These are phyloP conservation scores for Entomortierella parvispora DNA, from an alignment of 192 early-diverging fungal species.

Conservation along the genomic window DNA sequence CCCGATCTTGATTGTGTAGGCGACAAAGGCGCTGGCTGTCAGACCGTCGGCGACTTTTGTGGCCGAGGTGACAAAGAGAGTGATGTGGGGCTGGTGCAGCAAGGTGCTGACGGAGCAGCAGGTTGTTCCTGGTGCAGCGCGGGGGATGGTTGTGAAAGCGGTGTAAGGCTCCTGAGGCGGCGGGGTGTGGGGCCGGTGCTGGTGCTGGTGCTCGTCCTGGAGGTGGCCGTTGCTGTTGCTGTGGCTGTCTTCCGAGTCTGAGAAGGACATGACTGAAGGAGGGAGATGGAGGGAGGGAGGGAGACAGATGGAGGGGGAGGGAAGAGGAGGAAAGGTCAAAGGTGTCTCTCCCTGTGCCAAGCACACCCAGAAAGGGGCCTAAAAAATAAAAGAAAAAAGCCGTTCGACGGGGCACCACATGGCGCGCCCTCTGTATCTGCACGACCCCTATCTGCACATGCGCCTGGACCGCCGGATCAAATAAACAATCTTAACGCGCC, in stretches of 20 bases:
- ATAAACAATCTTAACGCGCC: background rate
- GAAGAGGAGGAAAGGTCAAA: background rate
- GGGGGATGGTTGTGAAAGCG: slow-evolving; percentile 48
- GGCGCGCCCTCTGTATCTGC: background rate
- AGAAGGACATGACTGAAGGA: slow-evolving; percentile 27
- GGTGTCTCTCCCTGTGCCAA: background rate
- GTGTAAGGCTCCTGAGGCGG: slow-evolving; percentile 25
- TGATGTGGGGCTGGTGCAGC: slow-evolving; percentile 45
- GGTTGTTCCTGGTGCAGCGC: slow-evolving; percentile 34
- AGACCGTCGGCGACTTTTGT: slow-evolving; percentile 61
- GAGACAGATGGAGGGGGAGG: background rate
- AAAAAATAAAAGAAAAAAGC: background rate
- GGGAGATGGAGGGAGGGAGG: background rate
- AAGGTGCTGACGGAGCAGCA: slow-evolving; percentile 54
- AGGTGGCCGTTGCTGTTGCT: slow-evolving; percentile 7
- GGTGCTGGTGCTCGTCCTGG: slow-evolving; percentile 9
- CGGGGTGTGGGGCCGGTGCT: slow-evolving; percentile 3
- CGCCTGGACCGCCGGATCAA: background rate
- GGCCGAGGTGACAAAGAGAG: slow-evolving; percentile 59
- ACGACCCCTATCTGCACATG: background rate
- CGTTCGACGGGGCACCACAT: background rate
- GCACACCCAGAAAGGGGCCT: background rate
- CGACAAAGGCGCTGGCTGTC: slow-evolving; percentile 59
- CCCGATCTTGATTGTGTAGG: slow-evolving; percentile 63
- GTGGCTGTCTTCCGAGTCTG: slow-evolving; percentile 21